A percentile compares a stretch with the other conserved stretches of the same genome.
phyloP scores from a whole-genome alignment of 2,329 filamentous ascomycete genomes.

The Pyrenophora tritici-repentis region DNA sequence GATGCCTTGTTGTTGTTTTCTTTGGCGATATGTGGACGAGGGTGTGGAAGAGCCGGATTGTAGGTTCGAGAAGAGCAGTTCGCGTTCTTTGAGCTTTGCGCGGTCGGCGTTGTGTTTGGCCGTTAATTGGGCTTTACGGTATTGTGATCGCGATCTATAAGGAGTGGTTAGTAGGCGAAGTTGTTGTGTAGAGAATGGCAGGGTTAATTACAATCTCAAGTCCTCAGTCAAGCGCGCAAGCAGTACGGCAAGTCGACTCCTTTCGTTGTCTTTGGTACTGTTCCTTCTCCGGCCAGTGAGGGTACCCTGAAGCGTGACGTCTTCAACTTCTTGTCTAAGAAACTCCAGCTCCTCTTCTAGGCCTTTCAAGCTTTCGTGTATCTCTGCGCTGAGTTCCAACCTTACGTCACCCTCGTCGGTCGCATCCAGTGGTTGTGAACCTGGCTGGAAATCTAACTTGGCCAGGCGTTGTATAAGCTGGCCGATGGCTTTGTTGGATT shows the following conservation, averaged over 20 bases:
- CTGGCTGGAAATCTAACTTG: constrained; percentile 65
- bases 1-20: constrained; percentile 55
- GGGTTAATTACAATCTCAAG: constrained; percentile 65
- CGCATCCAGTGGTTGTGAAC: constrained; percentile 61
- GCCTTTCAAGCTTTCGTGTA: constrained; percentile 75
- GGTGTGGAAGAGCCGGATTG: constrained; percentile 49
- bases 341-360: constrained; percentile 84
- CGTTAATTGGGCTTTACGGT: constrained; percentile 79
- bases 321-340: constrained; percentile 76
- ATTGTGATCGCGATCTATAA: constrained; percentile 64
- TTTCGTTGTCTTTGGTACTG: constrained; percentile 65
- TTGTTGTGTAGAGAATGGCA: background rate
- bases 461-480: constrained; percentile 62
- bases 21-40: constrained; percentile 44
- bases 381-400: constrained; percentile 78
- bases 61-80: constrained; percentile 72
- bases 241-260: constrained; percentile 67
- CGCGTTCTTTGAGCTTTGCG: constrained; percentile 76
- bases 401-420: constrained; percentile 68
- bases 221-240: constrained; percentile 71
- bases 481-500: constrained; percentile 58
- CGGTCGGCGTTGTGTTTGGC: constrained; percentile 76
- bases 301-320: constrained; percentile 58
- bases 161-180: constrained; percentile 4
- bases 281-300: constrained; percentile 49